phyloP scores from a whole-genome alignment of 1,284 basidiomycete species.

The Austropuccinia psidii region DNA sequence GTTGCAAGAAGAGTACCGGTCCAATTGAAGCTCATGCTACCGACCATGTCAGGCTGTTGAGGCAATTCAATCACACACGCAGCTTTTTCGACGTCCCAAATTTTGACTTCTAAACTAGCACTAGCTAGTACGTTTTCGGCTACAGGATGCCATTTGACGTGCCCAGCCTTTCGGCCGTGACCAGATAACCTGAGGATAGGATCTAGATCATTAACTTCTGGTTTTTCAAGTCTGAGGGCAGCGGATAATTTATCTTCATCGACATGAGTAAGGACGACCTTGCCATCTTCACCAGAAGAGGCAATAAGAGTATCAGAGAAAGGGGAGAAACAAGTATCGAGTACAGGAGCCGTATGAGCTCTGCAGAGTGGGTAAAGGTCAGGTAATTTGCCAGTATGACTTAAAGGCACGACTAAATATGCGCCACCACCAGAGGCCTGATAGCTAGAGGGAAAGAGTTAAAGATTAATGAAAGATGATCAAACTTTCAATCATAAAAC shows the following conservation, averaged over 20 bases:
- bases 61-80: slow-evolving; percentile 57
- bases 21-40: slow-evolving; percentile 74
- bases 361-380: slow-evolving; percentile 88
- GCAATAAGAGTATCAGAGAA: slow-evolving; percentile 86
- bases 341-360: slow-evolving; percentile 56
- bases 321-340: slow-evolving; percentile 95
- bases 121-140: slow-evolving; percentile 78
- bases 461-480: neutral
- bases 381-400: slow-evolving; percentile 59
- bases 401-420: slow-evolving; percentile 77
- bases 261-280: slow-evolving; percentile 81
- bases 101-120: slow-evolving; percentile 80
- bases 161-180: slow-evolving; percentile 78
- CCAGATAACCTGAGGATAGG: slow-evolving; percentile 56
- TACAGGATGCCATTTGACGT: slow-evolving; percentile 89
- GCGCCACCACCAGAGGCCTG: slow-evolving; percentile 77
- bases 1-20: slow-evolving; percentile 64
- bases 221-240: slow-evolving; percentile 71
- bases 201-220: slow-evolving; percentile 73
- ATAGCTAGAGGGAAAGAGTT: slow-evolving; percentile 17
- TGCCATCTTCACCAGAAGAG: slow-evolving; percentile 86
- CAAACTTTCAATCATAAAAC: neutral
- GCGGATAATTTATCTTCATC: slow-evolving; percentile 63
- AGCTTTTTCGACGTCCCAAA: slow-evolving; percentile 76
- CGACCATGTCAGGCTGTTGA: slow-evolving; percentile 81